phyloP scores from a whole-genome alignment of 78 protist genomes.

The Blattamonas nauphoetae region DNA sequence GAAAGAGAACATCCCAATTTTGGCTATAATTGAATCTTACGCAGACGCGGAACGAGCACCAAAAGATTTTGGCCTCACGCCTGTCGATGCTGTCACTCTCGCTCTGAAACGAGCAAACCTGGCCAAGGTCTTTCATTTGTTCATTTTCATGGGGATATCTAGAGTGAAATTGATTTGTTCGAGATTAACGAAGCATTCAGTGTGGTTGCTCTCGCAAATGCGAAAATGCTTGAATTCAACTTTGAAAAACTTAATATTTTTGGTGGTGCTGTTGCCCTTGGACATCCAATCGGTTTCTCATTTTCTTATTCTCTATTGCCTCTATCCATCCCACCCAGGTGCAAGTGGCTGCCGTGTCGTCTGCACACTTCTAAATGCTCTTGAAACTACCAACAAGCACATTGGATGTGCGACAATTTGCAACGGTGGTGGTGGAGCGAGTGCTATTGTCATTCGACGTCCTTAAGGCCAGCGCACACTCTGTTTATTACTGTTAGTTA shows the following conservation, averaged over 20 bases:
- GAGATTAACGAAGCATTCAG: conserved; percentile 95
- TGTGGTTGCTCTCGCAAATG: conserved; percentile 70
- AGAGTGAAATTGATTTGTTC: conserved; percentile 49
- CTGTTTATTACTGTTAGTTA: not conserved
- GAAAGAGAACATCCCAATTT: not conserved
- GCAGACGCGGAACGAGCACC: conserved; percentile 87
- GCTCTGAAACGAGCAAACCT: conserved; percentile 33
- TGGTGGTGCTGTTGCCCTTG: conserved; percentile 94
- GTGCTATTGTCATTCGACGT: conserved; percentile 24
- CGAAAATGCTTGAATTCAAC: conserved; percentile 15
- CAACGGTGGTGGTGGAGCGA: conserved; percentile 54
- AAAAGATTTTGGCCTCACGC: conserved; percentile 76
- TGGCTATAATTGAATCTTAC: conserved; percentile 40
- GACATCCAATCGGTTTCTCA: conserved; percentile 93
- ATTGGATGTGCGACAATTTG: conserved; percentile 36
- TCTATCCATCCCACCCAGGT: too few species aligned
- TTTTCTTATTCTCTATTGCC: not conserved
- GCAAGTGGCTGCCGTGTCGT: conserved; percentile 86
- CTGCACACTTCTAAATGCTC: conserved; percentile 52
- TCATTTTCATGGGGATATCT: not conserved
- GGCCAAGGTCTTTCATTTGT: not conserved
- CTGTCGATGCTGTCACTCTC: conserved; percentile 66
- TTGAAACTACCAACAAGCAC: conserved; percentile 10
- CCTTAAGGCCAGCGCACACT: too few species aligned
- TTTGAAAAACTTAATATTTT: conserved; percentile 70